Evolutionary conservation across 2,329 filamentous ascomycete genomes (phyloP), one percentile per base, ranked within the genome.

Genomic region (Paraphaeosphaeria sporulosa): DNA sequence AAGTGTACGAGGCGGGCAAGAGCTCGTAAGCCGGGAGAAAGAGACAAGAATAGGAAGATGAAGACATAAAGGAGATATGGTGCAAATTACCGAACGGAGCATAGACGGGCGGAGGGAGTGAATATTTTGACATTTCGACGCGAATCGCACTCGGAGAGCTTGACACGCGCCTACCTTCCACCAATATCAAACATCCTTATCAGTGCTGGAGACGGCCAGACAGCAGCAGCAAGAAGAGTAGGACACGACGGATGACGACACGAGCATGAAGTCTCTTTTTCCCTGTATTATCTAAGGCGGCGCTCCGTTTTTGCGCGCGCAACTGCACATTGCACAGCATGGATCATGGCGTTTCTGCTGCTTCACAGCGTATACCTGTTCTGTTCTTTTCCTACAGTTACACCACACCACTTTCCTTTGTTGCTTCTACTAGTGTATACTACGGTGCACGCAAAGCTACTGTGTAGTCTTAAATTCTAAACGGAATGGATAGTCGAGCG

Each of bases 1-100:
- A 62, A 34, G 73, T 76, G 17, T 77, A 73, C 30, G 74, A 77
- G 63, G 73, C 73, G 25, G 74, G 74, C 15, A 77, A 77, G 62
- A 71, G 57, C 46, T 30, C 53, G 32, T 64, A 58, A 47, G 32
- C 30, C 30, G 40, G 36, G 27, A 34, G 7, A n/a, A n/a, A 13
- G 9, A 4, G 5, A 38, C n/a, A 47, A 3, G 3, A 36, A 3
- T 5, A 17, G 38, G 48, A 46, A 23, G n/a, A 38, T 10, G 40
- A 34, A 9, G 27, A 51, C 36, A 21, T 57, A 48, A 5, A 27
- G 25, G 55, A 43, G 25, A 55, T 47, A 38, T 55, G 38, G 27
- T 23, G 32, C 46, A 25, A 55, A 13, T 19, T 52, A 42, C 4
- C n/a, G 30, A 32, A 32, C 30, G 51, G 25, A 19, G 38, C 51